Base-by-base conservation (phyloP, 352 stramenopile genomes). In the Globisporangium cylindrosporum region DNA sequence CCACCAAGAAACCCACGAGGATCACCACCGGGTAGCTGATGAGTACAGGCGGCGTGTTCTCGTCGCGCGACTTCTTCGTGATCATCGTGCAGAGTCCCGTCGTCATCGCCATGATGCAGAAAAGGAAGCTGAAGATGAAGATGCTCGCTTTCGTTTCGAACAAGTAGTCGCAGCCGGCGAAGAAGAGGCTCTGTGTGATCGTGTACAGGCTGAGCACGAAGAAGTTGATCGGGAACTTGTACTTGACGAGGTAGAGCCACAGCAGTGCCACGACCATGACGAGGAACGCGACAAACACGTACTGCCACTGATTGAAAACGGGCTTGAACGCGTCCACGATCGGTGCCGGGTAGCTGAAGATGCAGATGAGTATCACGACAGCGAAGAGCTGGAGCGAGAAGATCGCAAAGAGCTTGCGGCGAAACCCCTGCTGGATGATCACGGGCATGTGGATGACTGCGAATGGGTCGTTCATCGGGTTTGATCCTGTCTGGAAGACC, bases 191-290 rank as follows among this genome's bases (percentile, higher is more conserved):
- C 59, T 90, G 81, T 7, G 76, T 81, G 36, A 77, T n/a, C 15
- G 81, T 90, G 64, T 90, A 93, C 10, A 82, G 32, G 27, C 32
- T 66, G 2, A 93, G 72, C 36, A 93, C 77, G 66, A 79, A 57
- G 46, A 91, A 93, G 66, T 93, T 93, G 69, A 89, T 63, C 24
- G 84, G 84, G 62, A 88, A 93, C 25, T 69, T 67, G 68, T 90
- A 89, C 72, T 91, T 91, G 73, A 90, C 76, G 22, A 90, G 68
- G 72, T 93, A 91, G n/a, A 93, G 75, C 73, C 74, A 82, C 29
- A 91, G 49, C 57, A 91, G 62, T n/a, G 76, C 70, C 18, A 85
- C 59, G 34, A 92, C 74, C 72, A 90, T 79, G 62, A 73, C 53
- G 6, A 81, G 59, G 65, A 88, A 89, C 34, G 79, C 77, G 32